Conservation (phyloP, 768 basidiomycete species). For the Suillus occidentalis region DNA sequence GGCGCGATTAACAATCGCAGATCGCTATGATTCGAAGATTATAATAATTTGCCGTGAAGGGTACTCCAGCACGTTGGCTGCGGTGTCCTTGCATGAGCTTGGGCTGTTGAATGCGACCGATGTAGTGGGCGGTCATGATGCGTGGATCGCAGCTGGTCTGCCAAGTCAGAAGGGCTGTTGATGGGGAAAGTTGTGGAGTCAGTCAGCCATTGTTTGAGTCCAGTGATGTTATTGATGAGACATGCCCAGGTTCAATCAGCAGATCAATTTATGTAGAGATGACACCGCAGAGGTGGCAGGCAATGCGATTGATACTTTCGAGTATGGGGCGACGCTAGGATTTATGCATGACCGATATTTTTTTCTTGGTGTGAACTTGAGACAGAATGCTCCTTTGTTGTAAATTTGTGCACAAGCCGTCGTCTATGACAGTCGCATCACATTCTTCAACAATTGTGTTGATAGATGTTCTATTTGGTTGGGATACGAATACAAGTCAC, state of each 20-base stretch:
- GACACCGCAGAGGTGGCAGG: background rate
- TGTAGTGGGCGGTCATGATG: constrained; percentile 70
- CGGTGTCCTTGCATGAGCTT: constrained; percentile 63
- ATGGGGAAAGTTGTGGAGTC: constrained; percentile 29
- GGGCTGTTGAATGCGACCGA: constrained; percentile 77
- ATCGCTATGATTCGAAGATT: constrained; percentile 72
- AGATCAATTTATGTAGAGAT: background rate
- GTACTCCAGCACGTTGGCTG: constrained; percentile 70
- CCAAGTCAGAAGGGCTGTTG: constrained; percentile 44
- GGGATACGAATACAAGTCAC: background rate
- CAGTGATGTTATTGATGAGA: constrained; percentile 5
- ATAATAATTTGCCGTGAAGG: constrained; percentile 79
- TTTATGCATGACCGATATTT: background rate
- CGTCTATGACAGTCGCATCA: too few relatives aligned
- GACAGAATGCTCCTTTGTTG: background rate
- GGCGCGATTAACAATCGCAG: constrained; percentile 60
- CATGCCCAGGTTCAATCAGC: background rate
- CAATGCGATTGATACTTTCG: background rate
- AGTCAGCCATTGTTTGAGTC: constrained; percentile 25
- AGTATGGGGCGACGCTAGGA: background rate
- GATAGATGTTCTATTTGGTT: background rate
- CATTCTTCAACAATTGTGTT: too few relatives aligned
- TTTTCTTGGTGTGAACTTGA: background rate
- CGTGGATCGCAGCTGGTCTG: constrained; percentile 68
- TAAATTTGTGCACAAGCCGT: background rate